Evolutionary conservation across 1,139 yeast genomes (phyloP), one percentile per base, ranked within the genome.

Genomic region (Geotrichum cucujoidarum): DNA sequence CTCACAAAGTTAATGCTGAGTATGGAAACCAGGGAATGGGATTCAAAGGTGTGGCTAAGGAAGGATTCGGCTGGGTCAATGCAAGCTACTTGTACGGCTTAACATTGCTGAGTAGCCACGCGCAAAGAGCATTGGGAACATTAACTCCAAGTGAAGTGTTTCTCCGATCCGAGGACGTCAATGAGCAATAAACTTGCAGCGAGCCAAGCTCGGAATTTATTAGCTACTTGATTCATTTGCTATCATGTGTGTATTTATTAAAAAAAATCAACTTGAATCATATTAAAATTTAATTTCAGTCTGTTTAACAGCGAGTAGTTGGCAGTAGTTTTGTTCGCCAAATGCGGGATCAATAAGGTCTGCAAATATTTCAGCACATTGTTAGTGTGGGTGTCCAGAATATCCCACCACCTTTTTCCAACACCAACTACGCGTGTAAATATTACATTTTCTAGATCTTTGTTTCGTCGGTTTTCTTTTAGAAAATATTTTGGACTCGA

Each of bases 1-100:
- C 97, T 1, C 97, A 92, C 64, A 78, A 82, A 55, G 97, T 92
- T 20, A 88, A 85, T 57, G 97, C 97, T 0, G 98, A 92, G 65
- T 92, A 92, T 66, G 98, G 98, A 20, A 92, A 92, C 65, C 98
- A 92, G 67, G 98, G 98, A 7, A 76, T 85, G 2, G 95, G 83
- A 53, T 87, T 89, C 63, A 83, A 86, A 65, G 96, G 97, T 37
- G 96, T 87, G 31, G 95, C 97, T 0, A 83, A 87, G 13, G 97
- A 94, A 69, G 98, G 98, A 32, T 69, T 66, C 67, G 97, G 97
- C 0, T 90, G 97, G 97, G 96, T 89, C 52, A 90, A 90, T 70
- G 85, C 97, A 7, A 81, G 92, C 60, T 90, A 79, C 66, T 65
- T 84, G 35, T 68, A 85, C 56, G 97, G 97, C 0, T 70, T 89